Base-by-base conservation (phyloP, 2,329 filamentous ascomycete species). In the Emmonsiellopsis sp. region DNA sequence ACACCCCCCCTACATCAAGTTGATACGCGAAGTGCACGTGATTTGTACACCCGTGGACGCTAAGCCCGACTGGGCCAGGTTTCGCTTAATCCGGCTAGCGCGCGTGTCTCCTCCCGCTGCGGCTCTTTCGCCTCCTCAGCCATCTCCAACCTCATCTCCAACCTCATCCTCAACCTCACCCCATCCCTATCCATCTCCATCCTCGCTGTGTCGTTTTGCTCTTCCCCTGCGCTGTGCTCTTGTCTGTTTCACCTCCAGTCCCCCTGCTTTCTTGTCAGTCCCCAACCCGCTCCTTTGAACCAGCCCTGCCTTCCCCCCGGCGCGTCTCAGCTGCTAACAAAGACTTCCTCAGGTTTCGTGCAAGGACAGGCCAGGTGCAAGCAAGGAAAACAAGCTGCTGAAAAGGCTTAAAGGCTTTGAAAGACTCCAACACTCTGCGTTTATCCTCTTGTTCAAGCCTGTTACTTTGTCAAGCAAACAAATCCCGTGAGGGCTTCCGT, bases 151-250 rank as follows among this genome's bases (percentile, higher is more conserved):
- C 40, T n/a, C 31, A 26, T 52, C 20, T 42, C 9, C 6, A 7
- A 3, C 46, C 31, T 37, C 26, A 32, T 55, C 20, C 38, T 51
- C 38, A 7, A 3, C 46, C 31, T 37, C 26, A 32, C 52, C 20
- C 41, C 11, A 5, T 41, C 38, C 15, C 38, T 15, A 43, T 38
- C 38, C 38, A 44, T 44, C 53, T 51, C 41, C 31, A 37, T 13
- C 20, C 9, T 10, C 31, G 3, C 16, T 38, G 11, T 10, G 10
- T 20, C 43, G n/a, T 32, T 16, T 8, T 16, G 9, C 2, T n/a
- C 51, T 37, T 53, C 41, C 47, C 41, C 42, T 26, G 44, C 37
- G 47, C 47, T 48, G 54, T 57, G 45, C 50, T 50, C 51, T 49
- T 41, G 44, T 38, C 34, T 32, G 20, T 42, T 52, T 35, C 35